These are phyloP conservation scores for Hirschfeldia incana DNA, from an alignment of 345 rosid species.

Conservation along the genomic window DNA sequence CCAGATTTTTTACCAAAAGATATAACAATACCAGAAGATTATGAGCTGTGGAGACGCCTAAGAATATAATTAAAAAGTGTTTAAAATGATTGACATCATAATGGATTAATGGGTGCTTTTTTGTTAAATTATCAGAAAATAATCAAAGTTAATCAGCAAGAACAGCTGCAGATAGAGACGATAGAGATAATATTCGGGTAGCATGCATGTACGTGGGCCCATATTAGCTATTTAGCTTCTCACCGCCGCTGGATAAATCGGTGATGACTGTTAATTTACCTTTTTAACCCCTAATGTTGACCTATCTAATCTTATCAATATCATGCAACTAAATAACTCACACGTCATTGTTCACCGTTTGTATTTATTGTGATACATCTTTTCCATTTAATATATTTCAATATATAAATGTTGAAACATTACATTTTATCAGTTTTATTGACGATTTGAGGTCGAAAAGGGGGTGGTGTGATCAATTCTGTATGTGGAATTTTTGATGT, in stretches of 20 bases:
- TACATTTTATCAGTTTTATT: neutral
- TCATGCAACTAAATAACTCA: slow-evolving; percentile 32
- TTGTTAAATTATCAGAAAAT: slow-evolving; percentile 15
- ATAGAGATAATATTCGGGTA: slow-evolving; percentile 46
- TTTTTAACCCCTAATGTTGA: slow-evolving; percentile 45
- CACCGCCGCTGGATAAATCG: slow-evolving; percentile 47
- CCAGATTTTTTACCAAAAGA: no score
- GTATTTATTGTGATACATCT: neutral
- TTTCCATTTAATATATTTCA: neutral
- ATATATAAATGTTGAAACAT: slow-evolving; percentile 25
- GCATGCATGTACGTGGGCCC: slow-evolving; percentile 33
- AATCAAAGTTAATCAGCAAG: slow-evolving; percentile 32
- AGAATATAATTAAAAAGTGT: slow-evolving; percentile 33
- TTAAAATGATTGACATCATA: slow-evolving; percentile 42
- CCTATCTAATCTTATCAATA: slow-evolving; percentile 38
- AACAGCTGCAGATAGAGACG: slow-evolving; percentile 69
- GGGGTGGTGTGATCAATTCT: slow-evolving; percentile 21
- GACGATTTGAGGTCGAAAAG: slow-evolving; percentile 7
- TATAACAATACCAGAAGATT: slow-evolving; percentile 7
- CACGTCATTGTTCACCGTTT: slow-evolving; percentile 26
- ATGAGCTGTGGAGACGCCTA: slow-evolving; percentile 39
- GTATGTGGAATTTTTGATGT: slow-evolving; percentile 29
- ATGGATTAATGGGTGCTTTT: slow-evolving; percentile 39
- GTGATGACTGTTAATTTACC: slow-evolving; percentile 29
- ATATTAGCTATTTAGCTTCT: slow-evolving; percentile 58